Evolutionary conservation across 352 stramenopile genomes (phyloP).

Genomic region (Aphanomyces invadans): DNA sequence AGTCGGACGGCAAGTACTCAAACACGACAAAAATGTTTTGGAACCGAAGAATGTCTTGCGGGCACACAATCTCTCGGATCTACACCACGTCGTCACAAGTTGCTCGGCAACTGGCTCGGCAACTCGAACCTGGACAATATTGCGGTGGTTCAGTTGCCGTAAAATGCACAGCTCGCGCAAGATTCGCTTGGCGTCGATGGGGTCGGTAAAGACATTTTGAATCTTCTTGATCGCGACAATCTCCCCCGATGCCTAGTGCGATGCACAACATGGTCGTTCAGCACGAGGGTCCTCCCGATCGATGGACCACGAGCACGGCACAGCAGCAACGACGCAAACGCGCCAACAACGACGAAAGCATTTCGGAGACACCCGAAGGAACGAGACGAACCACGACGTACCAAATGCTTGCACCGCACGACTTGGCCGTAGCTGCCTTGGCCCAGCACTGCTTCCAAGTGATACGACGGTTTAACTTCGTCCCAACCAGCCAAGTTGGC

Average conservation of each 20-base stretch:
- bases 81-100: no score
- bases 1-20: constrained; percentile 74
- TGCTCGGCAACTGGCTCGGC: no score
- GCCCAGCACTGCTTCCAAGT: constrained; percentile 76
- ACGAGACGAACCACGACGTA: not conserved
- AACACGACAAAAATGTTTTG: constrained; percentile 83
- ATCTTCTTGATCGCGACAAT: constrained; percentile 87
- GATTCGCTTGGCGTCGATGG: constrained; percentile 82
- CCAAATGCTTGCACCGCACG: constrained; percentile 78
- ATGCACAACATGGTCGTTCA: no score
- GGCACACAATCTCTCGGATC: constrained; percentile 80
- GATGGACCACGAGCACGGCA: no score
- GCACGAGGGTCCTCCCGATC: no score
- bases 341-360: no score
- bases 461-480: constrained; percentile 75
- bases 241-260: constrained; percentile 50
- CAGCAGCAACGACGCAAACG: no score
- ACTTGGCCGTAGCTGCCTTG: constrained; percentile 83
- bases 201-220: constrained; percentile 82
- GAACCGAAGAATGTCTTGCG: constrained; percentile 58
- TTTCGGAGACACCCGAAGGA: no score
- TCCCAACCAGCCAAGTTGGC: constrained; percentile 72
- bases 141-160: constrained; percentile 72
- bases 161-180: constrained; percentile 77
- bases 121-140: constrained; percentile 74